phyloP scores from a whole-genome alignment of 176 grass and related monocot genomes.

The Stipa capillata region DNA sequence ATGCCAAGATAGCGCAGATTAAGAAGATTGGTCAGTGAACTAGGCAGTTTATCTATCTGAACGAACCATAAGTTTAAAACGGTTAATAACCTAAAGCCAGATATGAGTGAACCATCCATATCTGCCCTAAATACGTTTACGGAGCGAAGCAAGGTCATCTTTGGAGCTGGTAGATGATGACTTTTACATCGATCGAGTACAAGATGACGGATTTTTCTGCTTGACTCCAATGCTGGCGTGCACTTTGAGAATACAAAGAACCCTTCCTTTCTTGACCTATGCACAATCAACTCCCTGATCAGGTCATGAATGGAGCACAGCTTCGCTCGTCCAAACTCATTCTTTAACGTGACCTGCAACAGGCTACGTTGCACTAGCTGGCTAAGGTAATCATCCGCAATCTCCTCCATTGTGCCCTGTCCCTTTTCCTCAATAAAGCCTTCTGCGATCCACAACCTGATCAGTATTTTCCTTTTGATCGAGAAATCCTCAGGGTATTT shows the following conservation, averaged over 20 bases:
- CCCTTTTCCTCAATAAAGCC: constrained; percentile 25
- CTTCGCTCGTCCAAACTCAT: constrained; percentile 24
- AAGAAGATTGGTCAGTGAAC: background rate
- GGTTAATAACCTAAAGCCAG: constrained; percentile 21
- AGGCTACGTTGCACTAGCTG: constrained; percentile 21
- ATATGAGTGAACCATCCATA: constrained; percentile 7
- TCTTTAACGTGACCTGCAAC: constrained; percentile 2
- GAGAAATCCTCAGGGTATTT: constrained; percentile 34
- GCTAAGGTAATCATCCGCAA: constrained; percentile 32
- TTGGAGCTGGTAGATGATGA: background rate
- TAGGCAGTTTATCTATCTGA: constrained; percentile 8
- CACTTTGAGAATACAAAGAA: background rate
- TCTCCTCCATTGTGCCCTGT: constrained; percentile 26
- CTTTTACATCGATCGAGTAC: constrained; percentile 7
- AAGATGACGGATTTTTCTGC: constrained; percentile 15
- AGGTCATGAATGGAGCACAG: constrained; percentile 21
- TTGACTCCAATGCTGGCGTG: background rate
- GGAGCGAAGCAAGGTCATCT: constrained; percentile 7
- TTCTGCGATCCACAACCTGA: constrained; percentile 38
- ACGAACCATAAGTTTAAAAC: constrained; percentile 9
- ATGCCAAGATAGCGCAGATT: constrained; percentile 34
- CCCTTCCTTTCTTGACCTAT: constrained; percentile 14
- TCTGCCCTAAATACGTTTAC: background rate
- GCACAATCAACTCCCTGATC: constrained; percentile 10
- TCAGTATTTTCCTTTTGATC: constrained; percentile 38